These are phyloP conservation scores for Penicillium arizonense DNA, from an alignment of 495 filamentous ascomycete genomes.

Conservation along the genomic window DNA sequence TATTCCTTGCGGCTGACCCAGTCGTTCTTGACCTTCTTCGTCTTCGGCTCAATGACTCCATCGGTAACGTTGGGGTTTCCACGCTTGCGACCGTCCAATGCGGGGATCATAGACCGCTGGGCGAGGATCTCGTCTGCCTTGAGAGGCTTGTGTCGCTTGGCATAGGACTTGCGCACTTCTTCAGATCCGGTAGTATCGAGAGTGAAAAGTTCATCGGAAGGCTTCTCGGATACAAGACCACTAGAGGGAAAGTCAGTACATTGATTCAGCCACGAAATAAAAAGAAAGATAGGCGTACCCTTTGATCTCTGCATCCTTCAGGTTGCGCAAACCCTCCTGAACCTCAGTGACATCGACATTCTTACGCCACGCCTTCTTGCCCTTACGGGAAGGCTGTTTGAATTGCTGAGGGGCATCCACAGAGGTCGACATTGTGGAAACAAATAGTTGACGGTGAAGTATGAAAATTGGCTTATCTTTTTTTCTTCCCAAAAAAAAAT, in stretches of 20 bases:
- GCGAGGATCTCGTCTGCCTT: constrained; percentile 91
- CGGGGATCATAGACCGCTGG: constrained; percentile 74
- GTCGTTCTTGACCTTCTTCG: constrained; percentile 69
- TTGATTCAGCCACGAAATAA: neutral
- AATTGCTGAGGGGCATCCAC: constrained; percentile 53
- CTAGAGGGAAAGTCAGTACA: constrained; percentile 41
- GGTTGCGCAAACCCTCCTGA: constrained; percentile 74
- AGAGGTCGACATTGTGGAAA: constrained; percentile 34
- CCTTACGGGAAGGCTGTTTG: constrained; percentile 90
- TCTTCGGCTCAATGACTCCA: constrained; percentile 64
- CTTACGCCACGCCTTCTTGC: constrained; percentile 98
- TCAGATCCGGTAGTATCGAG: constrained; percentile 72
- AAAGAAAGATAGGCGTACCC: constrained; percentile 54
- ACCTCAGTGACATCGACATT: constrained; percentile 91
- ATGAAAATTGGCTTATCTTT: constrained; percentile 22
- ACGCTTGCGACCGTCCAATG: constrained; percentile 74
- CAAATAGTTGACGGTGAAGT: neutral
- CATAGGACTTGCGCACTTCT: constrained; percentile 57
- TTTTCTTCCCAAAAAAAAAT: constrained; percentile 32
- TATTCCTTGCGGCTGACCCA: constrained; percentile 83
- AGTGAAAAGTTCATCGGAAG: constrained; percentile 76
- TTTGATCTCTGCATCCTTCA: constrained; percentile 84
- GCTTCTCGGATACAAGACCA: constrained; percentile 77
- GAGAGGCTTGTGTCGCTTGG: constrained; percentile 69
- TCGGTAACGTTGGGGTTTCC: constrained; percentile 53